Evolutionary conservation across 352 stramenopile genomes (phyloP), one percentile per base, ranked within the genome.

Genomic region (Globisporangium middletonii): DNA sequence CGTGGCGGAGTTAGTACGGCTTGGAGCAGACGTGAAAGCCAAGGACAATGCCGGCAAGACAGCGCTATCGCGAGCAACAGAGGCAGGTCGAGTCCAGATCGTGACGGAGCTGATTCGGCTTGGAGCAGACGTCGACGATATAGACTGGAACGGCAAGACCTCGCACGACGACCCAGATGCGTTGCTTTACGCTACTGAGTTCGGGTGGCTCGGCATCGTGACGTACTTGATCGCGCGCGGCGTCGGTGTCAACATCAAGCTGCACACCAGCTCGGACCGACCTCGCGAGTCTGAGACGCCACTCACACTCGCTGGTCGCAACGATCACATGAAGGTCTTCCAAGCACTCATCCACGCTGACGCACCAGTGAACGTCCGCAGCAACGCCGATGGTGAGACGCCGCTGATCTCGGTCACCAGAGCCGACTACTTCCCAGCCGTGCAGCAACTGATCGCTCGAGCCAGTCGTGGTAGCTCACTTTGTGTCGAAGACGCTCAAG

Each of bases 241-340:
- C 37, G 37, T 13, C 8, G 13, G 13, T 13, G 37, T 42, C 37
- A 13, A 42, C 13, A 13, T 42, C 37, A 42, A 42, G 37, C 37
- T 42, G 37, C 8, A 42, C 75, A 43, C 79, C 67, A 1, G 68
- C 70, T 56, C 86, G 37, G 8, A 42, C 78, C 41, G 8, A 13
- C 37, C 8, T 42, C 13, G 37, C 37, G 37, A 42, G 37, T 42
- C 8, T 13, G 37, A 42, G 8, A 42, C 37, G 37, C 37, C 37
- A 13, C 37, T 42, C 8, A 42, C 37, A 42, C 37, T 42, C 37
- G 37, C 37, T 42, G 37, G 37, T 15, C 37, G 37, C 13, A 13
- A 9, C 37, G 37, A 13, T 15, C 13, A 42, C 37, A 42, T 42
- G 37, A 9, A 42, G 13, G 13, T 13, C 8, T 13, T 42, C 37